Evolutionary conservation across 176 grass and related monocot genomes (phyloP), one percentile per base, ranked within the genome.

Genomic region (Zea luxurians): DNA sequence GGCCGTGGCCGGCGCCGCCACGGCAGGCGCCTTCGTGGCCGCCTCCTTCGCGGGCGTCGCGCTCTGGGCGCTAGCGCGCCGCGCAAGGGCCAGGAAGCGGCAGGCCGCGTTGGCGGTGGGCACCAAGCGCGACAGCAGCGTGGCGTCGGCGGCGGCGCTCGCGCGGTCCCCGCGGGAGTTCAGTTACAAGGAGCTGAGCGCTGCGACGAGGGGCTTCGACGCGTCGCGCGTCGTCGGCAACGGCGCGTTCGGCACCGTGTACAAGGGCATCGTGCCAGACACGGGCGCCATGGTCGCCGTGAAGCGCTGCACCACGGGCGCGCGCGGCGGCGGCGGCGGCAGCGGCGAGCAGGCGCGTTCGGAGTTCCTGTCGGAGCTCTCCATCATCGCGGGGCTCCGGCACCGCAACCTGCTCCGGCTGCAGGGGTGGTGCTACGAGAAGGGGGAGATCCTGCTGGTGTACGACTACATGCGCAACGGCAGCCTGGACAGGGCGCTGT

Each of bases 401-500:
- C 96, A 99, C 86, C 84, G 96, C 63, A 99, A 96, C 72, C 93
- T 99, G 3, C 88, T 99, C 36, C 88, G 88, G 0, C 92, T 99
- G 3, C 92, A 93, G 64, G 96, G 96, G 0, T 99, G 96, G 96
- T 95, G 96, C 83, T 79, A 90, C 59, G 91, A 98, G 87, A 91
- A 94, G 20, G 96, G 96, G 38, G 92, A 99, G 83, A 93, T 99
- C 69, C 76, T 99, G 13, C 82, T 99, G 0, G 88, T 99, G 8
- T 99, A 99, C 87, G 92, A 99, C 89, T 99, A 95, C 88, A 99
- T 99, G 96, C 78, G 93, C 70, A 85, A 99, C 74, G 92, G 96
- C 80, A 99, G 96, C 82, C 96, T 99, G 1, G 96, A 99, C 90
- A 78, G 70, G 36, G 88, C 90, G 0, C 84, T 99, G 21, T 95